Evolutionary conservation across 768 basidiomycete genomes (phyloP).

Genomic region (Lactarius hengduanensis): DNA sequence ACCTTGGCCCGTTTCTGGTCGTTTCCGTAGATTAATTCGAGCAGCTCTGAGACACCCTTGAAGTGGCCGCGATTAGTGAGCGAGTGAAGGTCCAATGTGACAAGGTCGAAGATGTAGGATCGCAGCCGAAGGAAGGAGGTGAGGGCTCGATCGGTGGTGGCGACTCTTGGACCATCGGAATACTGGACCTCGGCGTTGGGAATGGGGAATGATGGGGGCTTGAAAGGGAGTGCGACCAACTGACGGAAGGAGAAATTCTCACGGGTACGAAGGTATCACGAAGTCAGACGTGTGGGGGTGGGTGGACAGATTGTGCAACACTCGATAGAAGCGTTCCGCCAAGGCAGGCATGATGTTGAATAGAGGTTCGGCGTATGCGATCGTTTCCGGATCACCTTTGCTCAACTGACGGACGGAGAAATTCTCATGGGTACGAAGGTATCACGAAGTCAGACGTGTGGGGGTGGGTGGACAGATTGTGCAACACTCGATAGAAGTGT

Average conservation of each 20-base stretch:
- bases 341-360: conserved; percentile 67
- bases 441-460: conserved; percentile 77
- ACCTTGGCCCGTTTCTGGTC: conserved; percentile 47
- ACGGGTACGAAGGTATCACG: conserved; percentile 77
- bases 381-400: conserved; percentile 40
- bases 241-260: conserved; percentile 90
- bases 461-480: conserved; percentile 86
- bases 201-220: conserved; percentile 52
- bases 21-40: conserved; percentile 79
- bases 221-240: conserved; percentile 70
- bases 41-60: conserved; percentile 68
- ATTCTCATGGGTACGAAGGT: conserved; percentile 82
- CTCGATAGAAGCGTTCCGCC: conserved; percentile 81
- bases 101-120: conserved; percentile 80
- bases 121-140: conserved; percentile 79
- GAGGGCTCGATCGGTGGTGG: conserved; percentile 63
- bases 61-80: conserved; percentile 75
- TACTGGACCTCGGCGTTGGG: conserved; percentile 64
- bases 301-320: conserved; percentile 84
- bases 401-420: conserved; percentile 82
- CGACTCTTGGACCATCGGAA: conserved; percentile 64
- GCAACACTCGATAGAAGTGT: conserved; percentile 76
- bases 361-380: conserved; percentile 45
- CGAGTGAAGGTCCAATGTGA: conserved; percentile 85
- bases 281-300: conserved; percentile 80